These are phyloP conservation scores for Arabidopsis lyrata DNA, from an alignment of 441 rosid genomes.

Conservation along the genomic window DNA sequence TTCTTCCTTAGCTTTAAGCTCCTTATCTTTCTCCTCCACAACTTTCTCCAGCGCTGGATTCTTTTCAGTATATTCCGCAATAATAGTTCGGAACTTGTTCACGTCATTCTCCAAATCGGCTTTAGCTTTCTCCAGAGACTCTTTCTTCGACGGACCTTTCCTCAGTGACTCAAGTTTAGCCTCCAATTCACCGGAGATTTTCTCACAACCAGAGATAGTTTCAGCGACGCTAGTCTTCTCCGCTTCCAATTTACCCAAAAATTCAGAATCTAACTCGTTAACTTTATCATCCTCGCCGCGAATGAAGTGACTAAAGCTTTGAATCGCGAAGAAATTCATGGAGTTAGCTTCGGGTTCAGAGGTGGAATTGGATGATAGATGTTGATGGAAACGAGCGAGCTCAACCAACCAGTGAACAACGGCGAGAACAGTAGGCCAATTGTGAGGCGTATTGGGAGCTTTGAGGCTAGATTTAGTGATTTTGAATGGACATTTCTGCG, in stretches of 20 bases:
- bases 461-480: slow-evolving; percentile 77
- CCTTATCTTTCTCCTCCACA: slow-evolving; percentile 68
- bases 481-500: slow-evolving; percentile 71
- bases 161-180: slow-evolving; percentile 55
- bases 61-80: slow-evolving; percentile 52
- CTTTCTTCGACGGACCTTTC: slow-evolving; percentile 67
- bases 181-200: slow-evolving; percentile 48
- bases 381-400: slow-evolving; percentile 53
- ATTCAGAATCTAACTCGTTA: slow-evolving; percentile 61
- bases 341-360: slow-evolving; percentile 51
- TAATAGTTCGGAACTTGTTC: slow-evolving; percentile 66
- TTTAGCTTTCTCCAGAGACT: slow-evolving; percentile 60
- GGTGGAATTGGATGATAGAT: slow-evolving; percentile 43
- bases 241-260: slow-evolving; percentile 63
- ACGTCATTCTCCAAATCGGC: slow-evolving; percentile 73
- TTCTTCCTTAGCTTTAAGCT: slow-evolving; percentile 61
- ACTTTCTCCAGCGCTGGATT: slow-evolving; percentile 52
- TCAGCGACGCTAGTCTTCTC: slow-evolving; percentile 58
- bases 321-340: slow-evolving; percentile 52
- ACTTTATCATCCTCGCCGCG: slow-evolving; percentile 68
- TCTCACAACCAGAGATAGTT: slow-evolving; percentile 48
- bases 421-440: slow-evolving; percentile 82
- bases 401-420: slow-evolving; percentile 84
- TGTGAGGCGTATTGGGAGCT: slow-evolving; percentile 85
- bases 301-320: slow-evolving; percentile 63